Evolutionary conservation across 495 filamentous ascomycete species (phyloP), one percentile per base, ranked within the genome.

Genomic region (Tetracladium setigerum): DNA sequence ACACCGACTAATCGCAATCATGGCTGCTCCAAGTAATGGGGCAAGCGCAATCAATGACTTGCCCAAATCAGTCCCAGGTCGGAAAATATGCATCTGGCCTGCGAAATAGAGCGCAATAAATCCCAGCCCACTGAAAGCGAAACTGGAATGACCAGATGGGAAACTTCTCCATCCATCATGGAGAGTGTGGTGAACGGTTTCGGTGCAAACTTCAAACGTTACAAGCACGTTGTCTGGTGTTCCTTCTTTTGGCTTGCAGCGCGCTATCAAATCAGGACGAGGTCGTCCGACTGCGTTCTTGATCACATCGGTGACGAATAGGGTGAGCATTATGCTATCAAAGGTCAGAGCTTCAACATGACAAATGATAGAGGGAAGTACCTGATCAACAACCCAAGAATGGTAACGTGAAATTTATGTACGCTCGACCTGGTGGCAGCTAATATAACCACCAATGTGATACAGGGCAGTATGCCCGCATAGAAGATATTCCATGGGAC

Each of bases 151-250:
- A 2, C 91, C 91, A 44, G 82, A 88, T 3, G 91, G 91, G 52
- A 96, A 97, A 40, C 84, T 89, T 34, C 90, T 79, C 84, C 88
- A 97, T 7, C 91, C 91, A 61, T 97, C 91, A 52, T 95, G 86
- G 2, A 97, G 69, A 3, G 73, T 78, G 55, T 91, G 87, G 49
- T 83, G 77, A 52, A 83, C 67, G 0, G 77, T 73, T 61, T 95
- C 77, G 2, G 87, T 95, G 64, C 91, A 97, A 4, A 94, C 80
- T 16, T 79, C 74, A 56, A 84, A 79, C 9, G 71, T 73, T 32
- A 97, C 85, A 13, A 95, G 73, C 4, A 65, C 57, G 60, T 90
- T 67, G 46, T 64, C 65, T 1, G 84, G 76, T 0, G 87, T 89
- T 15, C 75, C 78, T 18, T 72, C 55, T 10, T 57, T 60, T 0